Percentiles rank a stretch among this genome's conserved stretches.
Conservation (phyloP, 495 filamentous ascomycete species). For the Penicillium mononematosum region DNA sequence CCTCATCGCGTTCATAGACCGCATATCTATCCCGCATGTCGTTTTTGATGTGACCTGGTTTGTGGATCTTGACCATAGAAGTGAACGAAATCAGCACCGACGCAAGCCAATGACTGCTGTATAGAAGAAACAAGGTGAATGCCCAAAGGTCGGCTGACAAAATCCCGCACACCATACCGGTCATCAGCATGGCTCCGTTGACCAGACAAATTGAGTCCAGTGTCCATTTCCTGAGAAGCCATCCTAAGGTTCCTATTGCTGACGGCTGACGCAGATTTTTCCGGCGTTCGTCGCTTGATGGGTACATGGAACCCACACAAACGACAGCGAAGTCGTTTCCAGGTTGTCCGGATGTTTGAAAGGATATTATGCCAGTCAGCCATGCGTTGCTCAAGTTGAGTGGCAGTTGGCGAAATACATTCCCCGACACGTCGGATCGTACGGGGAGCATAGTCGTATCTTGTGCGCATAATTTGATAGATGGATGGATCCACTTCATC, state of each 20-base stretch:
- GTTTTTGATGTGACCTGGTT: conserved; percentile 12
- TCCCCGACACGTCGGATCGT: conserved; percentile 24
- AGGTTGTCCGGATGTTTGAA: conserved; percentile 22
- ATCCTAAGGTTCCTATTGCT: conserved; percentile 9
- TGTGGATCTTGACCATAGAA: conserved; percentile 23
- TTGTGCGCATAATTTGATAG: conserved; percentile 29
- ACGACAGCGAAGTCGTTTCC: conserved; percentile 30
- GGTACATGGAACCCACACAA: conserved; percentile 17
- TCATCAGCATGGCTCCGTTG: conserved; percentile 26
- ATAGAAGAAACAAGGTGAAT: conserved; percentile 27
- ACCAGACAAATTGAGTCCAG: conserved; percentile 21
- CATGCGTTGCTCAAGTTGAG: conserved; percentile 29
- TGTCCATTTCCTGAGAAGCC: conserved; percentile 14
- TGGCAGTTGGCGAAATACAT: conserved; percentile 30
- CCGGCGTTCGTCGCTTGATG: not conserved
- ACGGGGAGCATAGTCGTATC: conserved; percentile 30
- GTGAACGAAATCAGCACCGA: conserved; percentile 23
- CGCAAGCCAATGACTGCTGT: conserved; percentile 27
- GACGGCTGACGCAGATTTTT: conserved; percentile 2
- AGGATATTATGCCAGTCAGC: conserved; percentile 27
- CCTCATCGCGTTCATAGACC: conserved; percentile 30
- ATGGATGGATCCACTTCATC: conserved; percentile 26
- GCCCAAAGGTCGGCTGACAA: conserved; percentile 32
- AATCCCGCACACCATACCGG: conserved; percentile 24
- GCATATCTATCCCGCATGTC: conserved; percentile 20